These are phyloP conservation scores for Pseudognaphalium luteoalbum DNA, from an alignment of 129 eudicot genomes.

Conservation along the genomic window DNA sequence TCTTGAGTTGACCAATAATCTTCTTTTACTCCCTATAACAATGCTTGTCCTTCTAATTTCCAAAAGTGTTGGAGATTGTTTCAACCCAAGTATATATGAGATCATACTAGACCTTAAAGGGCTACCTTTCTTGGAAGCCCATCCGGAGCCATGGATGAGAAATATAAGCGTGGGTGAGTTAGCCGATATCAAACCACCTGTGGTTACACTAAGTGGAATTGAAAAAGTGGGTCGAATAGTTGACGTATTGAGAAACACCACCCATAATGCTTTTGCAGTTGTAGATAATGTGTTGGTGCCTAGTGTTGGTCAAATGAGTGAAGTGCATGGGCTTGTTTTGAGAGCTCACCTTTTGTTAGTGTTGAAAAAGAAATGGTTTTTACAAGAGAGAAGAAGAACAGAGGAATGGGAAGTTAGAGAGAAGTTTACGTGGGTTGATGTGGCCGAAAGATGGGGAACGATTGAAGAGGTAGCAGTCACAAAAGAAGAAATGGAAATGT, in stretches of 20 bases:
- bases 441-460: slow-evolving; percentile 71
- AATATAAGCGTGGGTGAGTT: slow-evolving; percentile 84
- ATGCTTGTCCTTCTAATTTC: slow-evolving; percentile 91
- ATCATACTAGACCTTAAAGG: slow-evolving; percentile 94
- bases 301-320: slow-evolving; percentile 39
- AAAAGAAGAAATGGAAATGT: slow-evolving; percentile 87
- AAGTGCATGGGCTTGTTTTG: slow-evolving; percentile 74
- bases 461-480: slow-evolving; percentile 77
- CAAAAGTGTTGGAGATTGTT: slow-evolving; percentile 92
- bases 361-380: slow-evolving; percentile 88
- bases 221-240: slow-evolving; percentile 84
- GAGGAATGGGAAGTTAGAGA: slow-evolving; percentile 89
- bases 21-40: slow-evolving; percentile 78
- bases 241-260: slow-evolving; percentile 81
- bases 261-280: slow-evolving; percentile 89
- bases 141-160: slow-evolving; percentile 98
- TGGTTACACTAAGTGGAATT: slow-evolving; percentile 68
- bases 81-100: slow-evolving; percentile 91
- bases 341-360: slow-evolving; percentile 80
- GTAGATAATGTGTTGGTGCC: slow-evolving; percentile 54
- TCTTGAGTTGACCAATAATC: slow-evolving; percentile 93
- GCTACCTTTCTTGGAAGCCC: slow-evolving; percentile 84
- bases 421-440: slow-evolving; percentile 71
- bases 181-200: slow-evolving; percentile 73
- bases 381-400: slow-evolving; percentile 65